Evolutionary conservation across 148 eudicot genomes (phyloP).

Genomic region (Nepenthes mirabilis): DNA sequence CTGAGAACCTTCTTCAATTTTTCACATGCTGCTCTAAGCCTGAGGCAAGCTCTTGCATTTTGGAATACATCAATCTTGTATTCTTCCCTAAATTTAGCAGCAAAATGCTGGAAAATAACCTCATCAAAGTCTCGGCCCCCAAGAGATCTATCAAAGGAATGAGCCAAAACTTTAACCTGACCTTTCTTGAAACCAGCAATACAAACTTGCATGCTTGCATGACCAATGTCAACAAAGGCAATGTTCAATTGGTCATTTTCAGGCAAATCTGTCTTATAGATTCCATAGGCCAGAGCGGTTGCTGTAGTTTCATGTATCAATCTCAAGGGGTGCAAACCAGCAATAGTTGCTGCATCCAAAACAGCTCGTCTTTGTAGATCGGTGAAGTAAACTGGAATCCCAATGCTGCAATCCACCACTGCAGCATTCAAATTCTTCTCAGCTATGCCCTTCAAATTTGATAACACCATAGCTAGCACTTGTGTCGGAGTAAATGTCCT

Average conservation of each 20-base stretch:
- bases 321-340: slow-evolving; percentile 67
- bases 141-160: slow-evolving; percentile 66
- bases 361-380: slow-evolving; percentile 94
- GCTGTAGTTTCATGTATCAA: slow-evolving; percentile 89
- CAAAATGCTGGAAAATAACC: slow-evolving; percentile 74
- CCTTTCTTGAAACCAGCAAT: slow-evolving; percentile 88
- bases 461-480: slow-evolving; percentile 73
- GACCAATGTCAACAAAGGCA: slow-evolving; percentile 86
- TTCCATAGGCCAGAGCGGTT: slow-evolving; percentile 89
- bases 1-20: slow-evolving; percentile 89
- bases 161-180: slow-evolving; percentile 75
- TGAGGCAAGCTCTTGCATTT: slow-evolving; percentile 85
- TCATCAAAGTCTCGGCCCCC: slow-evolving; percentile 96
- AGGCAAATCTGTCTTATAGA: slow-evolving; percentile 88
- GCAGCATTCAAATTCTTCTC: slow-evolving; percentile 83
- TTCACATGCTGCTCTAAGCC: slow-evolving; percentile 81
- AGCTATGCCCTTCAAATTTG: slow-evolving; percentile 76
- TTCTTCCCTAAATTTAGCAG: slow-evolving; percentile 69
- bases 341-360: slow-evolving; percentile 71
- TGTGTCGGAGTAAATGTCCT: slow-evolving; percentile 73
- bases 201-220: slow-evolving; percentile 84
- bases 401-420: slow-evolving; percentile 91
- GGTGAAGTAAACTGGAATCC: slow-evolving; percentile 83
- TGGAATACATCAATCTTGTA: slow-evolving; percentile 77
- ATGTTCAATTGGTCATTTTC: slow-evolving; percentile 71